Conservation (phyloP, 495 filamentous ascomycete species). For the Penicillium bovifimosum region DNA sequence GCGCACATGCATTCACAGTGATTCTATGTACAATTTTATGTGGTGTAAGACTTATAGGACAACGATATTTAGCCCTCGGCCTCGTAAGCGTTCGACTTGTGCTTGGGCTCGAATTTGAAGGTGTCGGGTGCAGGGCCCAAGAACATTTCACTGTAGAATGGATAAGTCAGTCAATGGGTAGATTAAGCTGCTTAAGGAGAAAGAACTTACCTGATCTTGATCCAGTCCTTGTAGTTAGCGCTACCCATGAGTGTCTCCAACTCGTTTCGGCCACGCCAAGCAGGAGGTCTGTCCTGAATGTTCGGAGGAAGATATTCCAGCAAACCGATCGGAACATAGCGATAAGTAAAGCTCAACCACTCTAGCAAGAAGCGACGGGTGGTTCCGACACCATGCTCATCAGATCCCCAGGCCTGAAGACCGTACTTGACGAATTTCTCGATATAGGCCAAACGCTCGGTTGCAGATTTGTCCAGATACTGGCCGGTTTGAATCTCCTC, state of each 20-base stretch:
- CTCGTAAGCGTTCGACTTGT: constrained; percentile 85
- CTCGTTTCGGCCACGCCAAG: constrained; percentile 77
- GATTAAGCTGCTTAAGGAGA: neutral
- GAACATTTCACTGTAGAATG: constrained; percentile 78
- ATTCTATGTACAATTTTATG: constrained; percentile 9
- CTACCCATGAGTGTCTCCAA: constrained; percentile 86
- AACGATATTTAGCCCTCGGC: constrained; percentile 48
- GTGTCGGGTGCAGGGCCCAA: constrained; percentile 81
- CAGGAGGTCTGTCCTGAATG: constrained; percentile 81
- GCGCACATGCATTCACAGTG: neutral
- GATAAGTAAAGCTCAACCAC: constrained; percentile 86
- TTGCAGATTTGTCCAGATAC: constrained; percentile 88
- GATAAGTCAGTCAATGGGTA: constrained; percentile 10
- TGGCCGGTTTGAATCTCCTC: constrained; percentile 90
- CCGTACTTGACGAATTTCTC: constrained; percentile 88
- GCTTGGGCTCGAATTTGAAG: constrained; percentile 97
- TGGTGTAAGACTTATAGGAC: neutral
- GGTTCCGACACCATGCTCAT: constrained; percentile 84
- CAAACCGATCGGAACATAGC: constrained; percentile 86
- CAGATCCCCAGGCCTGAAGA: constrained; percentile 87
- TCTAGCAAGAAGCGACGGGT: constrained; percentile 89
- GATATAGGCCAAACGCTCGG: constrained; percentile 77
- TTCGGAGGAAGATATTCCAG: constrained; percentile 80
- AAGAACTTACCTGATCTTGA: constrained; percentile 83
- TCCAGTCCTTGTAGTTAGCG: constrained; percentile 91